These are phyloP conservation scores for Arthrocladium fulminans DNA, from an alignment of 2,329 filamentous ascomycete genomes.

Conservation along the genomic window DNA sequence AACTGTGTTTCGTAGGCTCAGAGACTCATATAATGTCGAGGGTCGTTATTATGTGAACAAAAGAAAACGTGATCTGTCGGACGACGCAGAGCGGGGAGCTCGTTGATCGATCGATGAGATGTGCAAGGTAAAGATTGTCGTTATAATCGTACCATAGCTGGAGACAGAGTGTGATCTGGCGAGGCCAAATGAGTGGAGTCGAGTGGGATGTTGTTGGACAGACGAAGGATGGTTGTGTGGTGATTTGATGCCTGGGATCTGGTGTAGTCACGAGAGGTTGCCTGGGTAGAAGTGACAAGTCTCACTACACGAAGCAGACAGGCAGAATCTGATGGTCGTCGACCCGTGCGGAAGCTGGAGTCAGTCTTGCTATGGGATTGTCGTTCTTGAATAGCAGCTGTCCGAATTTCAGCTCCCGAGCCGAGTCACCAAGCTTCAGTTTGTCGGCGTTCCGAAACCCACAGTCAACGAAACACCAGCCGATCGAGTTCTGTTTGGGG, in stretches of 20 bases:
- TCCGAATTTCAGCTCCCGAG: not conserved
- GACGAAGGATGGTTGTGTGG: not conserved
- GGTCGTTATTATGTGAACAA: constrained; percentile 22
- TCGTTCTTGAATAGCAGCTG: not conserved
- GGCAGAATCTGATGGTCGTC: not conserved
- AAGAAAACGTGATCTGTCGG: constrained; percentile 16
- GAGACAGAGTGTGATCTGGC: not conserved
- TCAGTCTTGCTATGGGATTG: not conserved
- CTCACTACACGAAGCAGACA: not conserved
- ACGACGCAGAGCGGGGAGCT: constrained; percentile 22
- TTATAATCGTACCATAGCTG: constrained; percentile 11
- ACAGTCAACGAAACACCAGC: not conserved
- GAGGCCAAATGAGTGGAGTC: not conserved
- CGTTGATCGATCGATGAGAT: constrained; percentile 23
- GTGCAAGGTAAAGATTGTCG: constrained; percentile 19
- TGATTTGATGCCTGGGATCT: not conserved
- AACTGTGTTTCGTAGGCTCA: constrained; percentile 17
- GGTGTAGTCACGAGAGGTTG: constrained; percentile 6
- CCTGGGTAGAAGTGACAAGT: constrained; percentile 5
- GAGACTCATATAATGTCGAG: constrained; percentile 22
- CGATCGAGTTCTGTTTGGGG: constrained; percentile 1
- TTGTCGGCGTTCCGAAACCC: not conserved
- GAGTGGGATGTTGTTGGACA: constrained; percentile 1
- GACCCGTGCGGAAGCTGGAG: not conserved
- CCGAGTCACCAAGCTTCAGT: not conserved